Percentiles rank a stretch among this genome's conserved stretches.
phyloP scores from a whole-genome alignment of 805 yeast species.

The Nakazawaea ernobii region DNA sequence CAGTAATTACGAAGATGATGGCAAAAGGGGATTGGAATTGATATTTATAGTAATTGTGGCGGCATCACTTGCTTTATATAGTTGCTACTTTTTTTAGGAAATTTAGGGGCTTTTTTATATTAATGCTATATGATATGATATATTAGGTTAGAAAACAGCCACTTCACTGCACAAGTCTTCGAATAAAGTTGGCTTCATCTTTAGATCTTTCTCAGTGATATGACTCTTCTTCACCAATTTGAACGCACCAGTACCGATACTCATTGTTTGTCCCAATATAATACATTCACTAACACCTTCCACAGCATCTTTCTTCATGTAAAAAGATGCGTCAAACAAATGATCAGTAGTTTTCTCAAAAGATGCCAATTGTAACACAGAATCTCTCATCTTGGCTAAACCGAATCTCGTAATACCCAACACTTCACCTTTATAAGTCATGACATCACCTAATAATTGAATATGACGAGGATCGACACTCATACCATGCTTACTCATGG shows the following conservation, averaged over 20 bases:
- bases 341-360: conserved; percentile 99
- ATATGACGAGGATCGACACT: conserved; percentile 99
- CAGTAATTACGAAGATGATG: too few relatives aligned
- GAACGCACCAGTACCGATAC: conserved; percentile 96
- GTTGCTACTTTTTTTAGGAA: background rate
- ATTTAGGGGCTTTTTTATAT: too few relatives aligned
- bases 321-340: conserved; percentile 95
- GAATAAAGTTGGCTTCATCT: conserved; percentile 38
- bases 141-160: background rate
- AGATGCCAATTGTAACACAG: conserved; percentile 93
- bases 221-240: conserved; percentile 64
- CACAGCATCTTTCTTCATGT: conserved; percentile 90
- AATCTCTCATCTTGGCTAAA: conserved; percentile 96
- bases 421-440: conserved; percentile 98
- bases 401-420: conserved; percentile 98
- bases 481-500: conserved; percentile 99
- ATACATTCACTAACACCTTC: conserved; percentile 99
- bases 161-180: conserved; percentile 32
- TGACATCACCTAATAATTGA: conserved; percentile 94
- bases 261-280: conserved; percentile 96
- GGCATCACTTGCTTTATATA: too few relatives aligned
- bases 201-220: conserved; percentile 36
- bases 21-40: too few relatives aligned
- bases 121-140: background rate
- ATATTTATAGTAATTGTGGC: too few relatives aligned